Conservation (phyloP, 1,139 yeast species). For the Geotrichum candidum region DNA sequence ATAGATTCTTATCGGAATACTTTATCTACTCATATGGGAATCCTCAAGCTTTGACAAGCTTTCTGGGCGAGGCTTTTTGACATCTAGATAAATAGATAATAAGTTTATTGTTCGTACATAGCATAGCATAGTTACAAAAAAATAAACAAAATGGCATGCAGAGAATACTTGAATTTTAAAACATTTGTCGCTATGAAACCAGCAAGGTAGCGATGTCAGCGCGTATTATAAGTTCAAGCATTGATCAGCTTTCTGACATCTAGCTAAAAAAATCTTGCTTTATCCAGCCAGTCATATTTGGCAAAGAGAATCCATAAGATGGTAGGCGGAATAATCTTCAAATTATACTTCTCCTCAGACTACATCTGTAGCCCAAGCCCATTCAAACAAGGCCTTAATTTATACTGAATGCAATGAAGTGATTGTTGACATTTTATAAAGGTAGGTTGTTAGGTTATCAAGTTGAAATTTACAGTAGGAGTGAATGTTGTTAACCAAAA, state of each 20-base stretch:
- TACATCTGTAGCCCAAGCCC: not conserved
- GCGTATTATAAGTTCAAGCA: not conserved
- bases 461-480: too few relatives aligned
- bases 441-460: not conserved
- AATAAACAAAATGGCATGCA: too few relatives aligned
- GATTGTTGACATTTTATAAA: not conserved
- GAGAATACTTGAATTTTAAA: too few relatives aligned
- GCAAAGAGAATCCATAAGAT: not conserved
- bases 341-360: not conserved
- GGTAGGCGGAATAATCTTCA: not conserved
- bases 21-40: not conserved
- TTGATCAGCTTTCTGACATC: not conserved
- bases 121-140: too few relatives aligned
- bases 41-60: not conserved
- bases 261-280: not conserved
- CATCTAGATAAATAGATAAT: not conserved
- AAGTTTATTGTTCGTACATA: too few relatives aligned
- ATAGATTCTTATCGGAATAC: not conserved
- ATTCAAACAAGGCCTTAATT: not conserved
- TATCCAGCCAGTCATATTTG: not conserved
- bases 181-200: too few relatives aligned
- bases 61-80: not conserved
- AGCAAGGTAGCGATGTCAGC: too few relatives aligned
- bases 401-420: not conserved
- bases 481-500: too few relatives aligned